Evolutionary conservation across 352 stramenopile genomes (phyloP), one percentile per base, ranked within the genome.

Genomic region (Globisporangium barbulae): DNA sequence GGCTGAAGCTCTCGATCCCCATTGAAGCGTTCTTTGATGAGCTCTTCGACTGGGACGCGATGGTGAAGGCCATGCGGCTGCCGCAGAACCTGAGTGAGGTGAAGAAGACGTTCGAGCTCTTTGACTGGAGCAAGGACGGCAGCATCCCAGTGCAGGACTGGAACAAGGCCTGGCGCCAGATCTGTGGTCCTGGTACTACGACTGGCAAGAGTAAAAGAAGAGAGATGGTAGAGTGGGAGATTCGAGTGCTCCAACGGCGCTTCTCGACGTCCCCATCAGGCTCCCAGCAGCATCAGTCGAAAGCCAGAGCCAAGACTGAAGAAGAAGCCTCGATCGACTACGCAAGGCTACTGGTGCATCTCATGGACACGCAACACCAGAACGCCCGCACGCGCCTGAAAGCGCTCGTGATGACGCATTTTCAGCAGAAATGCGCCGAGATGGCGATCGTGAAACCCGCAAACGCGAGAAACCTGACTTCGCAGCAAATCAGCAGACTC

Each of bases 81-180:
- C 71, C 78, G 0, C 55, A 83, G 25, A 71, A 69, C 8, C 60
- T 88, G 5, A 63, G 74, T 5, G 74, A 88, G 2, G 67, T 77
- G 4, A 86, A 88, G 52, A 73, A 73, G 7, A 64, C 70, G 1
- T 66, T 89, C 0, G 69, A 81, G 54, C 61, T 69, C 3, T 89
- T 85, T 56, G 80, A 89, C 59, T 85, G 69, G 70, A 45, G 82
- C 5, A 59, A 61, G 7, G 49, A 74, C 12, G 78, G 74, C 5
- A 67, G 50, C 10, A 81, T 89, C 42, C 59, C 58, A 19, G 54
- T 57, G 10, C 61, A 75, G 2, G 80, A 89, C 55, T 86, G 76
- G 75, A 70, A 71, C 61, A 81, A 78, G 58, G 76, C 69, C 0
- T 89, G 77, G 65, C 69, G 74, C 0, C 48, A 74, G 6, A 56